Percentiles rank a stretch among this genome's conserved stretches.
phyloP scores from a whole-genome alignment of 805 yeast species.

The Ogataea paradorogensis region DNA sequence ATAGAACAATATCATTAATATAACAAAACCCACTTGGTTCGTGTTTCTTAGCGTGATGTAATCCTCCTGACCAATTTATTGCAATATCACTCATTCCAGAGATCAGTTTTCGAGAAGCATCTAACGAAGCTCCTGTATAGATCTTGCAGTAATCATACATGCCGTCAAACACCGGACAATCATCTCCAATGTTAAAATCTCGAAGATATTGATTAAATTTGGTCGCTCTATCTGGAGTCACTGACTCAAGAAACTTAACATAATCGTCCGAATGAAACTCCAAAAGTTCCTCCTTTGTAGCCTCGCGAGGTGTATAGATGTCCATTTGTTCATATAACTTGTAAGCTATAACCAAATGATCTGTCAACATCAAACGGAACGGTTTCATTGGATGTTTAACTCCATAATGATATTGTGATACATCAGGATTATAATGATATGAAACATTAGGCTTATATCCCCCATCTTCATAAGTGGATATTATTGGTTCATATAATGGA shows the following conservation, averaged over 20 bases:
- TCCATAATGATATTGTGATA: constrained; percentile 83
- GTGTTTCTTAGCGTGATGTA: constrained; percentile 92
- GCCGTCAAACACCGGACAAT: constrained; percentile 94
- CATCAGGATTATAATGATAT: constrained; percentile 83
- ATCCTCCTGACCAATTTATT: constrained; percentile 94
- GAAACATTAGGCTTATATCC: constrained; percentile 62
- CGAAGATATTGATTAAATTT: constrained; percentile 55
- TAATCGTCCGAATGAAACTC: constrained; percentile 89
- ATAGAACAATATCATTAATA: constrained; percentile 88
- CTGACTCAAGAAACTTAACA: constrained; percentile 67
- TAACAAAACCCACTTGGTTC: constrained; percentile 97
- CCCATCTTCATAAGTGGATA: constrained; percentile 36
- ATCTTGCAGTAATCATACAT: constrained; percentile 85
- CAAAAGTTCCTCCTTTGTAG: constrained; percentile 73
- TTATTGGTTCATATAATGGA: constrained; percentile 47
- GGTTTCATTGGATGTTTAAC: constrained; percentile 99
- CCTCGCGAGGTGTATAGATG: constrained; percentile 75
- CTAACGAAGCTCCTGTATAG: constrained; percentile 91
- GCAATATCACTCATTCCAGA: constrained; percentile 91
- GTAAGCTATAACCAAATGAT: constrained; percentile 82
- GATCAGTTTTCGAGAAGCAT: constrained; percentile 83
- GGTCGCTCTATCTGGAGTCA: constrained; percentile 70
- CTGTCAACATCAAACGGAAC: constrained; percentile 87
- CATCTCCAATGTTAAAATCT: constrained; percentile 89
- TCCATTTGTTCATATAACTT: constrained; percentile 90